Conservation (phyloP, 2,329 filamentous ascomycete species). For the Claviceps spartinae region DNA sequence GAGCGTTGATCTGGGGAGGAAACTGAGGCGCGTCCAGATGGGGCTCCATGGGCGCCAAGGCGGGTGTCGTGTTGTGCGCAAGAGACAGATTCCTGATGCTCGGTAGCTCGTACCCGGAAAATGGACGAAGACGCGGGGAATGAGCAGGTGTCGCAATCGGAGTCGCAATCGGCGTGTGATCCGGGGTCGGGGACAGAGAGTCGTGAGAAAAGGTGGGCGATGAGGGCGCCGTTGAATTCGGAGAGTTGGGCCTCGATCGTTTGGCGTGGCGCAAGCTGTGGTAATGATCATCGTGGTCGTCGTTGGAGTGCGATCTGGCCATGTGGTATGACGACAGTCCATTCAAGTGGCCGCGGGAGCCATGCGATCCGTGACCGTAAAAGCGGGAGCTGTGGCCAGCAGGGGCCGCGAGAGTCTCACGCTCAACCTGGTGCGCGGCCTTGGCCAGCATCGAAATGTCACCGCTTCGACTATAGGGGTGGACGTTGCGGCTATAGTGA, state of each 20-base stretch:
- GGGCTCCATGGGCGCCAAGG: constrained; percentile 45
- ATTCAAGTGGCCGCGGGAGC: constrained; percentile 50
- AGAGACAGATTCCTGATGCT: constrained; percentile 57
- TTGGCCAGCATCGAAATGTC: constrained; percentile 49
- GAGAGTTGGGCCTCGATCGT: constrained; percentile 83
- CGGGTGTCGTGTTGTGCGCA: constrained; percentile 38
- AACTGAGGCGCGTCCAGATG: constrained; percentile 32
- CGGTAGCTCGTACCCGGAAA: constrained; percentile 66
- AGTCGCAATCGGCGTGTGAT: constrained; percentile 96
- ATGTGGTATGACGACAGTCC: constrained; percentile 84
- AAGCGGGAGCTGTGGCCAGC: constrained; percentile 33
- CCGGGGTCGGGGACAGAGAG: constrained; percentile 86
- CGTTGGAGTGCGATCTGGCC: constrained; percentile 75
- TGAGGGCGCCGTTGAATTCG: constrained; percentile 87
- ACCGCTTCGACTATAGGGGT: constrained; percentile 35
- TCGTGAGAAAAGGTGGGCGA: constrained; percentile 95
- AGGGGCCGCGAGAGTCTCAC: constrained; percentile 34
- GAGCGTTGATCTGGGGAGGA: constrained; percentile 32
- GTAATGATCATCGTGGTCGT: constrained; percentile 66
- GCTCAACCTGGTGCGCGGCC: constrained; percentile 47
- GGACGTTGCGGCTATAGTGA: constrained; percentile 25
- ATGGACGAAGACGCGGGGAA: constrained; percentile 77
- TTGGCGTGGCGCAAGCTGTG: constrained; percentile 61
- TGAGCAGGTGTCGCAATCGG: constrained; percentile 51
- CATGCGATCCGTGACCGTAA: constrained; percentile 34